Evolutionary conservation across 192 early-diverging fungal genomes (phyloP).

Genomic region (Kappamyces sp.): DNA sequence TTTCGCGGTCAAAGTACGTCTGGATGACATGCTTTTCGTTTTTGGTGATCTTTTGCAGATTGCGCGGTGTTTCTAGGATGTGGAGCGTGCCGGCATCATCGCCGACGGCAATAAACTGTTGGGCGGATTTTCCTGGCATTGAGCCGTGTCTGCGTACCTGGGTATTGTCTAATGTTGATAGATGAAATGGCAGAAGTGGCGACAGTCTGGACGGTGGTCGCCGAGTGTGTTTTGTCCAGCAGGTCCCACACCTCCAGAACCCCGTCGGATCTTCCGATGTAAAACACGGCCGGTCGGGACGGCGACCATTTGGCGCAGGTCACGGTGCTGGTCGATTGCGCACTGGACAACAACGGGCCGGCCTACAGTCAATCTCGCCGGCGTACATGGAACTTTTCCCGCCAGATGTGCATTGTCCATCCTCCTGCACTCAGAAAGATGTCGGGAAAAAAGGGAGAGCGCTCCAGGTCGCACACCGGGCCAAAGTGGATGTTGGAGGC

Average conservation of each 20-base stretch:
- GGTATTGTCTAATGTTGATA: slow-evolving; percentile 46
- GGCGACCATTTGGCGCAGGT: slow-evolving; percentile 57
- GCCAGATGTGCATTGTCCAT: slow-evolving; percentile 59
- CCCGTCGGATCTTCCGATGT: slow-evolving; percentile 52
- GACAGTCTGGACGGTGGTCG: slow-evolving; percentile 44
- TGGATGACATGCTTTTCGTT: slow-evolving; percentile 49
- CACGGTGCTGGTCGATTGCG: slow-evolving; percentile 26
- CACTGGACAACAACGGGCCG: slow-evolving; percentile 46
- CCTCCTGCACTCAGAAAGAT: slow-evolving; percentile 53
- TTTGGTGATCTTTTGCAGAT: slow-evolving; percentile 42
- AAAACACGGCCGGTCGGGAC: slow-evolving; percentile 58
- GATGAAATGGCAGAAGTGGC: slow-evolving; percentile 41
- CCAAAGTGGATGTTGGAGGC: slow-evolving; percentile 47
- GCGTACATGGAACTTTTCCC: slow-evolving; percentile 31
- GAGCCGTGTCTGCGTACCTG: slow-evolving; percentile 16
- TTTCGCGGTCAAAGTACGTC: slow-evolving; percentile 52
- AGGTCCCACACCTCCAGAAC: slow-evolving; percentile 59
- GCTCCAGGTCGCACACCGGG: slow-evolving; percentile 48
- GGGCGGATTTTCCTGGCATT: slow-evolving; percentile 22
- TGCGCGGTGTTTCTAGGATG: slow-evolving; percentile 54
- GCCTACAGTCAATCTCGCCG: slow-evolving; percentile 18
- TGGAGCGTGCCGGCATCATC: slow-evolving; percentile 62
- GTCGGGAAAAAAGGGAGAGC: slow-evolving; percentile 59
- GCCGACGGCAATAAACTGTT: slow-evolving; percentile 55
- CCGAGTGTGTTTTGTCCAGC: slow-evolving; percentile 49